Percentiles rank a stretch among this genome's conserved stretches.
Conservation (phyloP, 2,329 filamentous ascomycete species). For the Pseudopyrenochaeta lycopersici region DNA sequence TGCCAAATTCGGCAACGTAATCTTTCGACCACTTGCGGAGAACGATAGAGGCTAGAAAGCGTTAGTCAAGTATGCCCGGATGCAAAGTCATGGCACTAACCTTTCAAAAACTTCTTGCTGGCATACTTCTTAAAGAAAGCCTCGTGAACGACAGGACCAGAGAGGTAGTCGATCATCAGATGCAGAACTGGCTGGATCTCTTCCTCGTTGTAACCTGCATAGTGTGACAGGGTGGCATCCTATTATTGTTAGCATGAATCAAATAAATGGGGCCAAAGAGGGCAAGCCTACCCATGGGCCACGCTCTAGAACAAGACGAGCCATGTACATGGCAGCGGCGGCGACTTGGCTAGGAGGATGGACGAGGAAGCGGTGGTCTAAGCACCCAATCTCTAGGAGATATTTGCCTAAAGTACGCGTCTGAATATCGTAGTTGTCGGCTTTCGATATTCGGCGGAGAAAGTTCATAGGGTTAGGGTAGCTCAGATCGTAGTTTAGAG, state of each 20-base stretch:
- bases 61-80: slow-evolving; percentile 18
- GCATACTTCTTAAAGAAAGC: slow-evolving; percentile 99
- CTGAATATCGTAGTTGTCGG: slow-evolving; percentile 98
- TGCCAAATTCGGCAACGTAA: slow-evolving; percentile 53
- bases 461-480: slow-evolving; percentile 99
- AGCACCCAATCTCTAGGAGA: slow-evolving; percentile 92
- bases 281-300: slow-evolving; percentile 84
- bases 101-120: slow-evolving; percentile 98
- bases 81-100: slow-evolving; percentile 62
- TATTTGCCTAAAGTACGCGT: slow-evolving; percentile 98
- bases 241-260: slow-evolving; percentile 46
- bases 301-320: slow-evolving; percentile 87
- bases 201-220: slow-evolving; percentile 90
- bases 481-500: slow-evolving; percentile 95
- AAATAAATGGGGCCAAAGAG: neutral
- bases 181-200: slow-evolving; percentile 92
- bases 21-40: slow-evolving; percentile 94
- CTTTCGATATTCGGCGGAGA: slow-evolving; percentile 96
- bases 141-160: slow-evolving; percentile 88
- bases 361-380: slow-evolving; percentile 92
- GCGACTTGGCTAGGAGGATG: slow-evolving; percentile 90
- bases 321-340: slow-evolving; percentile 93
- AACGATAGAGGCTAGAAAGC: slow-evolving; percentile 78
- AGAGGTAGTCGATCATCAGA: slow-evolving; percentile 96
- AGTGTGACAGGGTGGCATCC: slow-evolving; percentile 87